phyloP scores from a whole-genome alignment of 805 yeast genomes.

The Wickerhamiella hasegawae region DNA sequence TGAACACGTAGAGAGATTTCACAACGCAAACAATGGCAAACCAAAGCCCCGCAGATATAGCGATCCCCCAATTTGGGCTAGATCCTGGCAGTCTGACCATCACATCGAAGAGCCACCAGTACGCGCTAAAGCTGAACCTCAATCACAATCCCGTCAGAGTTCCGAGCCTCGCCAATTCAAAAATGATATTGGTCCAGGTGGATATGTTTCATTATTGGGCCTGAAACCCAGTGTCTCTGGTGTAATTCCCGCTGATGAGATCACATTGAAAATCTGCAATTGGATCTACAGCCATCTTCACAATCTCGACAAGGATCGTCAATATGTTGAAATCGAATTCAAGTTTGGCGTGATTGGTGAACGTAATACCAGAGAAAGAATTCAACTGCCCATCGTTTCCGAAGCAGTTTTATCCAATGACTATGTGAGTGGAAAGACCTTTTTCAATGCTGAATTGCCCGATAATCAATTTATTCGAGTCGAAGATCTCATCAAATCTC shows the following conservation, averaged over 20 bases:
- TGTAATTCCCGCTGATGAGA: conserved; percentile 61
- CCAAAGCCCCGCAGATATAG: no score
- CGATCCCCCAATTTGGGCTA: no score
- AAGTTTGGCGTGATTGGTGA: conserved; percentile 21
- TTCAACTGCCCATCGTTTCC: conserved; percentile 19
- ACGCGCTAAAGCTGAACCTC: no score
- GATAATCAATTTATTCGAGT: conserved; percentile 15
- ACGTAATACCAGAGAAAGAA: conserved; percentile 15
- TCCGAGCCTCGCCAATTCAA: no score
- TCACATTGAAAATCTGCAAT: conserved; percentile 65
- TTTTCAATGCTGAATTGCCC: conserved; percentile 17
- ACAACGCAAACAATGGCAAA: no score
- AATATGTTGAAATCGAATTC: conserved; percentile 31
- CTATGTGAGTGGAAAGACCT: conserved; percentile 15
- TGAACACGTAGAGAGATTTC: no score
- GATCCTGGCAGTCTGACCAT: no score
- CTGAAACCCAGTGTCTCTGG: conserved; percentile 44
- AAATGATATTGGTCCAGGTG: no score
- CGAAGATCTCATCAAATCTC: background rate
- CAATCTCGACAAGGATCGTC: conserved; percentile 14
- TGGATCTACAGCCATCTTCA: conserved; percentile 78
- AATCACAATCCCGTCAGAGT: no score
- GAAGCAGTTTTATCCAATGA: conserved; percentile 20
- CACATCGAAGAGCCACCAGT: no score
- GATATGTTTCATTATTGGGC: conserved; percentile 6